Evolutionary conservation across 768 basidiomycete genomes (phyloP), one percentile per base, ranked within the genome.

Genomic region (Cubamyces lactineus): DNA sequence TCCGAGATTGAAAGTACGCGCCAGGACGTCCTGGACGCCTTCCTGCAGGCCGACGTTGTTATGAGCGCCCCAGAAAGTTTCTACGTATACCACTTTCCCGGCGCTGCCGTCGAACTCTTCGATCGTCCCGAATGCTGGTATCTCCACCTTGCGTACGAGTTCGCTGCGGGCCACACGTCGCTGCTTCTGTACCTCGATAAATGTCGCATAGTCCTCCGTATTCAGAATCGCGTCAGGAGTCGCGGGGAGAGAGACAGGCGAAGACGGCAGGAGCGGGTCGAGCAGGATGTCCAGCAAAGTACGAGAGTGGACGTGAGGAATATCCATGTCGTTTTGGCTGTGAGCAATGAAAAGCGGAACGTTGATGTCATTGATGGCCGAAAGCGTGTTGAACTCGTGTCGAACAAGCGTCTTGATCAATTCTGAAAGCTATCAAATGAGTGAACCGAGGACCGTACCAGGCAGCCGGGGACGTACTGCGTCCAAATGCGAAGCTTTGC

Each of bases 321-420:
- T 92, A 23, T 91, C 87, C 66, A 76, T 78, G 73, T 95, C 93
- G 71, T 93, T 80, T 62, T 80, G 78, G 7, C 92, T 85, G 71
- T 95, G 93, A 0, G 82, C 85, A 64, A 95, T 81, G 40, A 94
- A 76, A 7, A 91, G 80, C 9, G 88, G 86, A 0, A 84, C 82
- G 65, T 84, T 83, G 66, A 92, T 82, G 59, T 81, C 78, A 9
- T 82, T 78, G 39, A 90, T 79, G 17, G 84, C 78, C 12, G 80
- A 78, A 17, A 87, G 76, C 0, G 89, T 88, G 69, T 91, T 83
- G 65, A 88, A 91, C 45, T 73, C 79, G 59, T 88, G 83, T 0
- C 75, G 69, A 17, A 89, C 69, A 39, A 85, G 82, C 59, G 78
- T 78, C 46, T 81, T 82, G 28, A 89, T 69, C 12, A 88, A 68